Evolutionary conservation across 148 eudicot genomes (phyloP).

Genomic region (Rheum nobile): DNA sequence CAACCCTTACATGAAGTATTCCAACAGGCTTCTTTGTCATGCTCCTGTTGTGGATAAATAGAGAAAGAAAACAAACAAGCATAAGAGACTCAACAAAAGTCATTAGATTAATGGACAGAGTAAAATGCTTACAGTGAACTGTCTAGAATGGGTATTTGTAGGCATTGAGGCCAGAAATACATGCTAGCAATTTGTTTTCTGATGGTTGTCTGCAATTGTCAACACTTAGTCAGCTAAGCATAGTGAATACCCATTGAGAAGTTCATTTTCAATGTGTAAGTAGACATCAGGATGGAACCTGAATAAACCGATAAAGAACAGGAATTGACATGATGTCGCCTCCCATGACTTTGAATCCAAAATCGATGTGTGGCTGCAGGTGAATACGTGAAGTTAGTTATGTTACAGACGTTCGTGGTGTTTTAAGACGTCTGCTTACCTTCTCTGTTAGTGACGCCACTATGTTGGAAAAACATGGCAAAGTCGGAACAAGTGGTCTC

Average conservation of each 20-base stretch:
- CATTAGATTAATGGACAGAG: background rate
- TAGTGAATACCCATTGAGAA: too few species aligned
- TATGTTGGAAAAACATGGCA: conserved; percentile 74
- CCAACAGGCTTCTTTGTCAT: conserved; percentile 75
- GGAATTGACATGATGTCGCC: conserved; percentile 93
- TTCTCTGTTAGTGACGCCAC: conserved; percentile 67
- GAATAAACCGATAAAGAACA: conserved; percentile 76
- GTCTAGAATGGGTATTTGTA: conserved; percentile 77
- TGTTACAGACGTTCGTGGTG: background rate
- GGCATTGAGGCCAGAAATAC: conserved; percentile 82
- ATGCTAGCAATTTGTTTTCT: conserved; percentile 67
- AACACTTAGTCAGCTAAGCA: background rate
- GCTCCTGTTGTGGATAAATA: conserved; percentile 22
- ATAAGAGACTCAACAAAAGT: background rate
- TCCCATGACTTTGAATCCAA: conserved; percentile 73
- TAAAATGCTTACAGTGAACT: conserved; percentile 41
- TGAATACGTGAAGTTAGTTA: background rate
- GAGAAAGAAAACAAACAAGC: background rate
- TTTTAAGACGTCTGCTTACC: conserved; percentile 22
- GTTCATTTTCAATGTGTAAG: background rate
- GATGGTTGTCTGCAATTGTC: conserved; percentile 49
- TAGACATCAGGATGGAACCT: conserved; percentile 20
- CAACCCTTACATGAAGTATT: conserved; percentile 70
- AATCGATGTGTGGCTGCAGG: conserved; percentile 77
- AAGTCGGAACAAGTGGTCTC: conserved; percentile 75